Percentiles rank a stretch among this genome's conserved stretches.
phyloP scores from a whole-genome alignment of 352 stramenopile species.

The Pythium aphanidermatum region DNA sequence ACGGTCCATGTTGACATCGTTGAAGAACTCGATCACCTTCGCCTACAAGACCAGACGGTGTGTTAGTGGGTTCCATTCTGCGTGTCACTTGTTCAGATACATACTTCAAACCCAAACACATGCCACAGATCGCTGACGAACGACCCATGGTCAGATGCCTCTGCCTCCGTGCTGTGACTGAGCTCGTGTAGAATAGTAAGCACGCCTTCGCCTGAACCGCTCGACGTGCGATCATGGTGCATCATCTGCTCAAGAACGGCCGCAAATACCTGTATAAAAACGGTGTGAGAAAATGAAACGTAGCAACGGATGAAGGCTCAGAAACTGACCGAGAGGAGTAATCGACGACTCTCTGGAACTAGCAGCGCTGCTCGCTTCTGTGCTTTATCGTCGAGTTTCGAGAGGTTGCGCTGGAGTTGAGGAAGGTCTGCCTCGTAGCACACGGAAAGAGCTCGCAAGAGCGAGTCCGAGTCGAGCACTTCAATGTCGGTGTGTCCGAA shows the following conservation, averaged over 20 bases:
- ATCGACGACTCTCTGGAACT: conserved; percentile 38
- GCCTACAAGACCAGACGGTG: conserved; percentile 15
- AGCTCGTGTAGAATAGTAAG: conserved; percentile 57
- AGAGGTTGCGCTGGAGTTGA: conserved; percentile 33
- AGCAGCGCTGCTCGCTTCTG: conserved; percentile 27
- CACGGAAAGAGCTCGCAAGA: conserved; percentile 42
- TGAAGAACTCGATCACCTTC: conserved; percentile 48
- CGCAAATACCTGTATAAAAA: conserved; percentile 17
- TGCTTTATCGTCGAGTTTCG: conserved; percentile 34
- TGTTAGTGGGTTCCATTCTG: neutral
- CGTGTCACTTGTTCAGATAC: neutral
- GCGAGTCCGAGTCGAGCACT: conserved; percentile 22
- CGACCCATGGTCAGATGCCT: conserved; percentile 51
- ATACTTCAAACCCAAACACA: conserved; percentile 49
- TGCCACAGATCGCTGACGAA: conserved; percentile 71
- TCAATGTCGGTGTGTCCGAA: conserved; percentile 25
- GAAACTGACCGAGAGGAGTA: no score
- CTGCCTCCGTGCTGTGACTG: conserved; percentile 43
- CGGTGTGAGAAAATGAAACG: conserved; percentile 8
- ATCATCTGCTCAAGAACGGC: conserved; percentile 33
- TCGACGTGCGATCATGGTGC: conserved; percentile 17
- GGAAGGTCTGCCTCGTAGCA: conserved; percentile 61
- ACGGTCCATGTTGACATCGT: conserved; percentile 37
- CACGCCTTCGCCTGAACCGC: conserved; percentile 31
- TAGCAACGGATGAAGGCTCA: no score